Evolutionary conservation across 176 grass and related monocot species (phyloP), one percentile per base, ranked within the genome.

Genomic region (Urochloa ruziziensis): DNA sequence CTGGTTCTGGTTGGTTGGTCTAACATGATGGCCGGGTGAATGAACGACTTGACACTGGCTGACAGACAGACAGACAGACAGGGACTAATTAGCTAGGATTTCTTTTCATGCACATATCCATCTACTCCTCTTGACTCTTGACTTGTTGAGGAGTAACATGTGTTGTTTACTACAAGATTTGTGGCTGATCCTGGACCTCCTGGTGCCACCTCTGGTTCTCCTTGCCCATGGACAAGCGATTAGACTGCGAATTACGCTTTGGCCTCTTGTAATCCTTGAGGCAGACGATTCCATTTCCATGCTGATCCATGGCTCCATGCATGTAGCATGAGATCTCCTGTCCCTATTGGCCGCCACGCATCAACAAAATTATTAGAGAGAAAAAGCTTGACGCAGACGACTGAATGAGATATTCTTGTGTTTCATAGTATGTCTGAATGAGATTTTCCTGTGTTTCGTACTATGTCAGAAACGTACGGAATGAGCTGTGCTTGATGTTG

Each of bases 231-330:
- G 42, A 49, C 19, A 65, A 65, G 28, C 42, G 44, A 42, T 49
- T 13, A 13, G 28, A 53, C 48, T 74, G 29, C 28, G 21, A 3
- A 14, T 47, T 24, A 71, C 40, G 51, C 4, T 42, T 68, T 64
- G 61, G 42, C 28, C 18, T 21, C 76, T 36, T 29, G 14, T n/a
- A 13, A 80, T 49, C 18, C 75, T 78, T 63, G 75, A 63, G 58
- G 10, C 40, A 33, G 28, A 79, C 76, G 59, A 79, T 64, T 79
- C 24, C 75, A n/a, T n/a, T n/a, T n/a, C n/a, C n/a, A n/a, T n/a
- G n/a, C n/a, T n/a, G n/a, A n/a, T n/a, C n/a, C n/a, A n/a, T n/a
- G n/a, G n/a, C n/a, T n/a, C n/a, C n/a, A 29, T 43, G 36, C 74
- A 59, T 60, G 74, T n/a, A 19, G 10, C 34, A 29, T 43, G 74